Evolutionary conservation across 352 stramenopile species (phyloP), one percentile per base, ranked within the genome.

Genomic region (Elongisporangium undulatum): DNA sequence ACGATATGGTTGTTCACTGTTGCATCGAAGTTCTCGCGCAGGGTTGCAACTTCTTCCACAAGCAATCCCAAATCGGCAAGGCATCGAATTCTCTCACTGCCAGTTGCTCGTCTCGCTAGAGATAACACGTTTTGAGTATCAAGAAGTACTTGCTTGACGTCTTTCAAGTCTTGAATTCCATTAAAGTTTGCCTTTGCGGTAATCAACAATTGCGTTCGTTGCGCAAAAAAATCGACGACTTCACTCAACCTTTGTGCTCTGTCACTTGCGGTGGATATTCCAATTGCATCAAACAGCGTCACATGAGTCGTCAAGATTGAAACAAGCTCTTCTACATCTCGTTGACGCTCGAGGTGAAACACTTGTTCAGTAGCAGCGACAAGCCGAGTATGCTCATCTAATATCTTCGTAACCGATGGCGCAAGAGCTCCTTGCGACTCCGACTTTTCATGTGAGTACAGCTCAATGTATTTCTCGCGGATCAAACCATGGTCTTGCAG

Each of bases 11-110:
- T 26, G 13, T 49, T 63, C 17, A 17, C 58, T 13, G 79, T 66
- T 12, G 49, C 21, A 34, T 78, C 67, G 21, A 72, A 72, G 9
- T 71, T 63, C 1, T 62, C 48, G 16, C 85, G 68, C 1, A 50
- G 59, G 6, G 16, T 21, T 23, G 64, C 64, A 21, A 78, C 57
- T 10, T 79, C 58, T 0, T 69, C 59, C 26, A 68, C 51, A 20
- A 45, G 55, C 16, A 68, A 29, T 9, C 80, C 55, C 26, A 49
- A 38, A 12, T 20, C 48, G 16, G 12, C 16, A 13, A 24, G 21
- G 2, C 29, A 48, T 17, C 12, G 19, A 2, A 23, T 53, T 3
- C 9, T 60, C 21, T 13, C 21, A 26, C 29, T 51, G 8, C 6
- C n/a, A 2, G 49, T 51, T 20, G 29, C 54, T 24, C 12, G 20